Evolutionary conservation across 2,329 filamentous ascomycete genomes (phyloP), one percentile per base, ranked within the genome.

Genomic region (Macrophomina tecta): DNA sequence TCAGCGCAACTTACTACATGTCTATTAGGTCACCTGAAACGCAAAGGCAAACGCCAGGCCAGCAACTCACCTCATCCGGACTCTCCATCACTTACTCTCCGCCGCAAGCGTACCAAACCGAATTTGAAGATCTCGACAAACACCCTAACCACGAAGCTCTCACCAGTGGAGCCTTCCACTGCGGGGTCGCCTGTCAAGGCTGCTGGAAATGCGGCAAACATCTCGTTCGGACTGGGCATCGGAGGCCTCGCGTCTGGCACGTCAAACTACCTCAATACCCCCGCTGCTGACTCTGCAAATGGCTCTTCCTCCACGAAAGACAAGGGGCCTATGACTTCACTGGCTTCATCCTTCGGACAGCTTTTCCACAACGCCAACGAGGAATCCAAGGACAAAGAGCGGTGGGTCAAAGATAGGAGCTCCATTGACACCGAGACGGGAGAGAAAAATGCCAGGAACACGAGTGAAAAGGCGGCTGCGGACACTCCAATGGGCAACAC

Each of bases 11-110:
- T 32, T n/a, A 49, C 32, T 5, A 42, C 58, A 12, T 38, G 42
- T 14, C 58, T 62, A 12, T 32, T 45, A 3, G 45, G 30, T 16
- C 42, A 62, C 16, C 5, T 5, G 7, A 64, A 64, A 23, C 9
- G 61, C 61, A 64, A 64, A 23, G 34, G 48, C 48, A 64, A 64
- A 18, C 61, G 61, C 48, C 61, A 53, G 48, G 48, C 61, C 48
- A 64, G 61, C 49, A 48, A 52, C 46, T 64, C 61, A n/a, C 48
- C 61, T 12, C 23, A 53, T 23, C 48, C 46, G 2, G 46, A 64
- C 48, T 64, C 61, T 14, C 49, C 61, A 11, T 42, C 61, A 32
- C 12, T 45, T 9, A 18, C 30, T 18, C 58, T 62, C 32, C 58
- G 58, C 16, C 58, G 58, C 58, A 62, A 62, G 45, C 58, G 58